Percentiles rank a stretch among this genome's conserved stretches.
Conservation (phyloP, 2,329 filamentous ascomycete species). For the Sphaerostilbella broomeana region DNA sequence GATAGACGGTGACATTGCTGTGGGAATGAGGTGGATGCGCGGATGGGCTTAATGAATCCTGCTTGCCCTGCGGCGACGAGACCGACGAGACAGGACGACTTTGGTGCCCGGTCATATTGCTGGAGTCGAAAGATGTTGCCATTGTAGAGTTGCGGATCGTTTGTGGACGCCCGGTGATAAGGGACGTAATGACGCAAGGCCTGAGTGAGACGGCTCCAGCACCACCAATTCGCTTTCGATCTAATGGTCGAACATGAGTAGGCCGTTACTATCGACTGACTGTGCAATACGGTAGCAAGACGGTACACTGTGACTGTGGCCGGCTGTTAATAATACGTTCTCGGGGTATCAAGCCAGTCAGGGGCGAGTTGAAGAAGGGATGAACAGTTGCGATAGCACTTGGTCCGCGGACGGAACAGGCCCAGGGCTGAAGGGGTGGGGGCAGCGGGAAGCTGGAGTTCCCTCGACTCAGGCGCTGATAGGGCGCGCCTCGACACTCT, state of each 20-base stretch:
- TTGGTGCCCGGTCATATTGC: conserved; percentile 13
- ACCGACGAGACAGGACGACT: not conserved
- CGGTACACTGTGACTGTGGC: conserved; percentile 1
- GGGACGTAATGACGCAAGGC: conserved; percentile 5
- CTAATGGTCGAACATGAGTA: too few species aligned
- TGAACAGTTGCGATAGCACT: conserved; percentile 4
- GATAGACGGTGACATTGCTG: conserved; percentile 33
- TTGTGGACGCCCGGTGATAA: too few species aligned
- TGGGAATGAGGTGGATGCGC: conserved; percentile 18
- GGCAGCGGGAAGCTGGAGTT: too few species aligned
- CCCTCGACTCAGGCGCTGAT: too few species aligned
- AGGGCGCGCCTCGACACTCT: too few species aligned
- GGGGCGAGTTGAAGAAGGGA: conserved; percentile 5
- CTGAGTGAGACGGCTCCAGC: not conserved
- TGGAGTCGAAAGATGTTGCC: conserved; percentile 20
- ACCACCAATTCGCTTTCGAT: too few species aligned
- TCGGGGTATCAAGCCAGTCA: too few species aligned
- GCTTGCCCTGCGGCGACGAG: conserved; percentile 17
- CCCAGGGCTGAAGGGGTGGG: conserved; percentile 7
- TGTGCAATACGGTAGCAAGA: conserved; percentile 7
- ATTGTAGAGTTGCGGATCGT: too few species aligned
- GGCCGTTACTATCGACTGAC: too few species aligned
- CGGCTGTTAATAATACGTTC: not conserved
- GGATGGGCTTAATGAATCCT: conserved; percentile 16
- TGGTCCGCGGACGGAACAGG: conserved; percentile 5